Conservation (phyloP, 192 early-diverging fungal genomes). For the Linnemannia zychae region DNA sequence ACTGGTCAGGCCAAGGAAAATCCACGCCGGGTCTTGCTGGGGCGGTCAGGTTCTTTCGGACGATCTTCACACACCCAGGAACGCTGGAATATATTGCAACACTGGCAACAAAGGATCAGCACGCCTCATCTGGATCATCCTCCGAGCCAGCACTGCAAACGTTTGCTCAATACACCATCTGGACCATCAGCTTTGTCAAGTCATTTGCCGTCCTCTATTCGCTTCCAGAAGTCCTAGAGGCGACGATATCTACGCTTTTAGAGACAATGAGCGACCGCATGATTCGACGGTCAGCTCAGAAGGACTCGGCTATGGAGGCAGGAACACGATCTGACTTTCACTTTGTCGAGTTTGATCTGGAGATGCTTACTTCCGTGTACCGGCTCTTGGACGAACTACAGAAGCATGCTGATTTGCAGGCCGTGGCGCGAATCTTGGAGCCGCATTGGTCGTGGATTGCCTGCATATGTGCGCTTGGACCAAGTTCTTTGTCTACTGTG, state of each 20-base stretch:
- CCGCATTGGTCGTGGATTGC: conserved; percentile 35
- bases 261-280: conserved; percentile 16
- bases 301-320: not conserved
- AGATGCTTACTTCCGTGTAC: conserved; percentile 22
- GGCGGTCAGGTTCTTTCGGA: conserved; percentile 2
- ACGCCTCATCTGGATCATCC: not conserved
- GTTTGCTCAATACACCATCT: conserved; percentile 20
- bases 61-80: conserved; percentile 23
- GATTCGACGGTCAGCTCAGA: not conserved
- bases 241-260: conserved; percentile 1
- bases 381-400: conserved; percentile 10
- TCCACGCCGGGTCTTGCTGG: not conserved
- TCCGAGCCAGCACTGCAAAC: not conserved
- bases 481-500: not conserved
- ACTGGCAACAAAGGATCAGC: conserved; percentile 4
- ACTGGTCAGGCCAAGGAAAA: conserved; percentile 23
- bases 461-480: conserved; percentile 24
- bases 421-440: not conserved
- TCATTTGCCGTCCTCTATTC: conserved; percentile 18
- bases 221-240: not conserved
- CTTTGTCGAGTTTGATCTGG: conserved; percentile 32
- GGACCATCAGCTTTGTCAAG: conserved; percentile 36
- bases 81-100: conserved; percentile 22
- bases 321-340: not conserved
- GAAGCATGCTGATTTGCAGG: not conserved